Percentiles rank a stretch among this genome's conserved stretches.
Conservation (phyloP, 352 stramenopile species). For the Globisporangium solare region DNA sequence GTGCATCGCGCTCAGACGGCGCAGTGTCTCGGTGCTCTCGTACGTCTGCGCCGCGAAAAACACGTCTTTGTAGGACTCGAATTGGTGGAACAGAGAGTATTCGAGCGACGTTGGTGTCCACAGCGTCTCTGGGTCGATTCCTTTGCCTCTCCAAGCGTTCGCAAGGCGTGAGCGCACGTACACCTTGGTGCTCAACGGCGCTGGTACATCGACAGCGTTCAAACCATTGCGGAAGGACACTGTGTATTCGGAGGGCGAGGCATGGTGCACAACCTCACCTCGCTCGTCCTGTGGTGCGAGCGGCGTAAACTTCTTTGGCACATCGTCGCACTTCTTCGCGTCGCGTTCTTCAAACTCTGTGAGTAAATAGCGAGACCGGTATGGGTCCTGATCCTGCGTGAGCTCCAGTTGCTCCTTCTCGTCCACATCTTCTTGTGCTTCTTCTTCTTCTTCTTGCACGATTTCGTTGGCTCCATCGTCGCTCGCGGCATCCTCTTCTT, state of each 20-base stretch:
- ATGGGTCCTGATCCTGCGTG: slow-evolving; percentile 43
- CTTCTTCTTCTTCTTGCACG: slow-evolving; percentile 18
- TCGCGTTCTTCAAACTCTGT: slow-evolving; percentile 42
- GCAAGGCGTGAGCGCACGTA: slow-evolving; percentile 51
- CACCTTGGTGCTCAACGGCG: slow-evolving; percentile 17
- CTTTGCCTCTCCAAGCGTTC: slow-evolving; percentile 39
- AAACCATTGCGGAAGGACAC: slow-evolving; percentile 35
- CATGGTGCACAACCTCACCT: slow-evolving; percentile 14
- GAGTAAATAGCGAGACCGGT: slow-evolving; percentile 54
- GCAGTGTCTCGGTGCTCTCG: slow-evolving; percentile 45
- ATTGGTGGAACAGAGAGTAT: slow-evolving; percentile 41
- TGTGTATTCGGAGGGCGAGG: slow-evolving; percentile 32
- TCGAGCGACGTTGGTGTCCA: slow-evolving; percentile 38
- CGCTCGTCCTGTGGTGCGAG: slow-evolving; percentile 18
- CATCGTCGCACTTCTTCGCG: slow-evolving; percentile 32
- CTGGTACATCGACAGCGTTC: slow-evolving; percentile 17
- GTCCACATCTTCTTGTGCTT: slow-evolving; percentile 21
- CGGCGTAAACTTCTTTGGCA: slow-evolving; percentile 29
- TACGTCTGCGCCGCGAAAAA: slow-evolving; percentile 68
- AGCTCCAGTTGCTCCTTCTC: slow-evolving; percentile 18
- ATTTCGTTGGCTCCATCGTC: slow-evolving; percentile 20
- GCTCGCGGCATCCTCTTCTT: slow-evolving; percentile 10
- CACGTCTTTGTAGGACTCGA: slow-evolving; percentile 58
- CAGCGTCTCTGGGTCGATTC: slow-evolving; percentile 26
- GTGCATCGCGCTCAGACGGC: slow-evolving; percentile 66